These are phyloP conservation scores for Gentiana straminea DNA, from an alignment of 257 asterid species.

Conservation along the genomic window DNA sequence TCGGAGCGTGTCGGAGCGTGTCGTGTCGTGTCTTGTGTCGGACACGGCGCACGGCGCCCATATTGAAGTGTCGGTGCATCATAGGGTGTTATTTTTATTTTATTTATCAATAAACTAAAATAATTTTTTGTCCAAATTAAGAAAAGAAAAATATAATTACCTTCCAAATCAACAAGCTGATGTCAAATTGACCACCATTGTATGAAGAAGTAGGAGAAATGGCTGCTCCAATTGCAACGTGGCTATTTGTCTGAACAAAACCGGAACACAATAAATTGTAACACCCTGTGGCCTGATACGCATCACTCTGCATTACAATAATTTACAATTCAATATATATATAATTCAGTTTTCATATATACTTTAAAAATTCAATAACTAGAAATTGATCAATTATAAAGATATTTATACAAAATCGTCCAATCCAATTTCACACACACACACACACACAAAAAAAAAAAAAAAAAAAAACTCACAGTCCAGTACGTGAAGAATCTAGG, in stretches of 20 bases:
- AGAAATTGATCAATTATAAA: not conserved
- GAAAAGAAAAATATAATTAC: conserved; percentile 23
- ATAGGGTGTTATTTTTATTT: not conserved
- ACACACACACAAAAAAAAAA: too few relatives aligned
- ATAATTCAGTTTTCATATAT: not conserved
- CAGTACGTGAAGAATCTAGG: conserved; percentile 93
- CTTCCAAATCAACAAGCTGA: conserved; percentile 84
- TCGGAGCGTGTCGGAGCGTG: too few relatives aligned
- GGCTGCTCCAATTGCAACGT: conserved; percentile 85
- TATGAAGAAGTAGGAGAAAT: conserved; percentile 81
- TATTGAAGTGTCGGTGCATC: too few relatives aligned
- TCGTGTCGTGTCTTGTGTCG: too few relatives aligned
- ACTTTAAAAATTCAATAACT: not conserved
- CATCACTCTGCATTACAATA: conserved; percentile 54
- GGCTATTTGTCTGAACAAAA: conserved; percentile 74
- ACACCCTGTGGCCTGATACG: conserved; percentile 87
- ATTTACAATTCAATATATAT: not conserved
- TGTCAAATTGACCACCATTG: conserved; percentile 75
- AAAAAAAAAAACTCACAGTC: conserved; percentile 60
- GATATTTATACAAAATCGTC: not conserved
- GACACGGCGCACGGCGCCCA: too few relatives aligned
- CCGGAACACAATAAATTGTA: conserved; percentile 92
- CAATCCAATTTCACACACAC: too few relatives aligned
- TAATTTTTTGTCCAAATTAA: not conserved
- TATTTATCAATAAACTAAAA: not conserved